A percentile compares a stretch with the other conserved stretches of the same genome.
Evolutionary conservation across 2,329 filamentous ascomycete species (phyloP).

Genomic region (Pezicula carpinea): DNA sequence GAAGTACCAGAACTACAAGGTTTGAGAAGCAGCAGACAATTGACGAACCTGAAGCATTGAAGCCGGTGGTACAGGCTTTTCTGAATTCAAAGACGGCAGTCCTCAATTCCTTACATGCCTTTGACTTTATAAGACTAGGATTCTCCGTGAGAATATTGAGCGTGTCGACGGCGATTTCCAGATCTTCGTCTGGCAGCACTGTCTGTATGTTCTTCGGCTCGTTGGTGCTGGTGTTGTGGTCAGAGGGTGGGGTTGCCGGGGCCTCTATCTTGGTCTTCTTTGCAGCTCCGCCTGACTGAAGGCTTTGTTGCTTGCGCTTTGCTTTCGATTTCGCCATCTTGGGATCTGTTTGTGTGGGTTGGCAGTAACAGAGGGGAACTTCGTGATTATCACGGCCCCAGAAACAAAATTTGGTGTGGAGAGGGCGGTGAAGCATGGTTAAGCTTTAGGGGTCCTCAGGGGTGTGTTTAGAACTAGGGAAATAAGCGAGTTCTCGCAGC

Average conservation of each 20-base stretch:
- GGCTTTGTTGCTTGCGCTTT: conserved; percentile 41
- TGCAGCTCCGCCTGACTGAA: conserved; percentile 29
- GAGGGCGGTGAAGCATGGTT: no score
- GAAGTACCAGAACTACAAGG: no score
- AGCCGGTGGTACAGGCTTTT: conserved; percentile 62
- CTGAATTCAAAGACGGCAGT: conserved; percentile 66
- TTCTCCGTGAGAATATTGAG: conserved; percentile 53
- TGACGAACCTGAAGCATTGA: conserved; percentile 48
- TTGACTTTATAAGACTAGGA: conserved; percentile 61
- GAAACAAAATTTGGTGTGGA: no score
- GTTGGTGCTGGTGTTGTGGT: conserved; percentile 31
- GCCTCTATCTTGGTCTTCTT: conserved; percentile 34
- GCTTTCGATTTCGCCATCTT: conserved; percentile 41
- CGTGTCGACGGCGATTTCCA: conserved; percentile 64
- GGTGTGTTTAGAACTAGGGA: no score
- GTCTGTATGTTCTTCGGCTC: conserved; percentile 48
- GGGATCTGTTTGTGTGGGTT: not conserved
- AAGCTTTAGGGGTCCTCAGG: no score
- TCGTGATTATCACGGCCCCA: not conserved
- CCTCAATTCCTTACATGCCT: conserved; percentile 61
- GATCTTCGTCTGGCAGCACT: conserved; percentile 57
- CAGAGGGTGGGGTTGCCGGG: conserved; percentile 28
- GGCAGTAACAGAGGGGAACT: not conserved
- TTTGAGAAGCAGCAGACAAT: conserved; percentile 4
- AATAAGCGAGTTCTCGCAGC: no score